Evolutionary conservation across 2,329 filamentous ascomycete genomes (phyloP).

Genomic region (Fusarium goolgardi): DNA sequence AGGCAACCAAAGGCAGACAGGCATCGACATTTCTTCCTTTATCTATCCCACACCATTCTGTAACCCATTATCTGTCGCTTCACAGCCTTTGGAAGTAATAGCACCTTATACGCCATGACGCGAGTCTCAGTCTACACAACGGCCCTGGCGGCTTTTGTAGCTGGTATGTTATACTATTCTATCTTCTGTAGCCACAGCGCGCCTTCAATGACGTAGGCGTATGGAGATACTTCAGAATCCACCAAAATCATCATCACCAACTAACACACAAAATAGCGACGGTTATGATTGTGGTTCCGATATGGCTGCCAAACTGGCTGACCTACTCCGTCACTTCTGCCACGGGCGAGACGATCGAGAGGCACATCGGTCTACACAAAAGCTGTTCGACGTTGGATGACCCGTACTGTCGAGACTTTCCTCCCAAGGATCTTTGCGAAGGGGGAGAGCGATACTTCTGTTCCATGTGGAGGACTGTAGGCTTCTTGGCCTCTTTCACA

Average conservation of each 20-base stretch:
- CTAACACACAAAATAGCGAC: constrained; percentile 66
- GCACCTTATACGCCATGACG: constrained; percentile 53
- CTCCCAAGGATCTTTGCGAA: constrained; percentile 51
- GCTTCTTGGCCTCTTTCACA: constrained; percentile 87
- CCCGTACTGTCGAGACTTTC: constrained; percentile 64
- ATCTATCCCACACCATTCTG: constrained; percentile 12
- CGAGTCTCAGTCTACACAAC: constrained; percentile 57
- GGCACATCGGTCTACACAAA: constrained; percentile 81
- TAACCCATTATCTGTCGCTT: constrained; percentile 2
- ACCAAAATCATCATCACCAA: constrained; percentile 10
- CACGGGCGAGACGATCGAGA: constrained; percentile 60
- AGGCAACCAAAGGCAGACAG: constrained; percentile 32
- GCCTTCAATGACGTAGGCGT: constrained; percentile 43
- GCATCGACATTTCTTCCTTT: constrained; percentile 41
- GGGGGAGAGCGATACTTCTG: constrained; percentile 79
- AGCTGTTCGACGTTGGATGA: constrained; percentile 79
- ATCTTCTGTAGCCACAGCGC: constrained; percentile 18
- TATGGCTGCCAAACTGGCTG: constrained; percentile 78
- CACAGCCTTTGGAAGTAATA: neutral
- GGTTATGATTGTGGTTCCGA: constrained; percentile 75
- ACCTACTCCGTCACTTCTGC: constrained; percentile 67
- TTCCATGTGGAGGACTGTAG: constrained; percentile 88
- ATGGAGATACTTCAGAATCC: neutral
- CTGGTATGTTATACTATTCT: constrained; percentile 52
- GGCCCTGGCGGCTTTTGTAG: constrained; percentile 57